A percentile compares a stretch with the other conserved stretches of the same genome.
Evolutionary conservation across 441 rosid genomes (phyloP).

Genomic region (Euphorbia schlechtendalii): DNA sequence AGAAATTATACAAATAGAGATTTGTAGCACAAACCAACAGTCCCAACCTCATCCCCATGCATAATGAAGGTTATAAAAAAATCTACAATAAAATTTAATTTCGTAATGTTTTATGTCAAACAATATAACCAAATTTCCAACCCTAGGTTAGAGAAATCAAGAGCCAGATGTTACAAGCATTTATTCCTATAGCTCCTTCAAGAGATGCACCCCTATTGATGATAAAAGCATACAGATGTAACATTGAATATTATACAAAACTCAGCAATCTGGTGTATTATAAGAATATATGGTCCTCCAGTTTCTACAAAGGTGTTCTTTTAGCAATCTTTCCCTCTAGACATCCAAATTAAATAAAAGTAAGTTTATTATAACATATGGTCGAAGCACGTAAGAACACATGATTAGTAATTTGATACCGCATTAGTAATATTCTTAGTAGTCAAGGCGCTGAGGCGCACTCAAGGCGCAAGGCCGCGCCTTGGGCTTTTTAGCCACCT

Average conservation of each 20-base stretch:
- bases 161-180: neutral
- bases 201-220: neutral
- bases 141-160: neutral
- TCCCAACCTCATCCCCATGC: neutral
- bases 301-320: neutral
- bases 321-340: too few relatives aligned
- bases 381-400: neutral
- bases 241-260: neutral
- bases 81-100: neutral
- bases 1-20: conserved; percentile 9
- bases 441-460: too few relatives aligned
- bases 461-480: too few relatives aligned
- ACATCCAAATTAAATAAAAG: neutral
- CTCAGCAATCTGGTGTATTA: neutral
- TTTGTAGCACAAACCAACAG: neutral
- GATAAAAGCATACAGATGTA: too few relatives aligned
- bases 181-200: neutral
- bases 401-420: neutral
- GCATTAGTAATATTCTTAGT: neutral
- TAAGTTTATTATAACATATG: neutral
- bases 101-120: neutral
- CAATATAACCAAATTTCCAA: conserved; percentile 1
- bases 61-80: neutral
- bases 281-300: neutral
- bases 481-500: too few relatives aligned